phyloP scores from a whole-genome alignment of 1,284 basidiomycete genomes.

The Sutorius eximius region DNA sequence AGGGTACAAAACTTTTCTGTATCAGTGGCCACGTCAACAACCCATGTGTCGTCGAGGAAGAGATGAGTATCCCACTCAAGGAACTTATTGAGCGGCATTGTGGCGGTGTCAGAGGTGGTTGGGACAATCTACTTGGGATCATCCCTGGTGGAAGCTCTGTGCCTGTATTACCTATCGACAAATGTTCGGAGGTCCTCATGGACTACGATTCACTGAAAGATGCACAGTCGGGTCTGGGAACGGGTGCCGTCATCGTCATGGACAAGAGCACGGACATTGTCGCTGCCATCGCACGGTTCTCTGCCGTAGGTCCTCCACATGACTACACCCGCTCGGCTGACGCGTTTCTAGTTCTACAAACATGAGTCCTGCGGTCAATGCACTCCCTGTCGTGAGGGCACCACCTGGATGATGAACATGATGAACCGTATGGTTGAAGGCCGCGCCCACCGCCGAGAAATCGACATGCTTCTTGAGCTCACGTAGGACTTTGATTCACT shows the following conservation, averaged over 20 bases:
- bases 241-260: conserved; percentile 99
- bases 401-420: conserved; percentile 99
- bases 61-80: conserved; percentile 96
- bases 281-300: conserved; percentile 89
- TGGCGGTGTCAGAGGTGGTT: conserved; percentile 91
- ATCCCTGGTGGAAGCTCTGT: conserved; percentile 96
- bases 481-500: conserved; percentile 53
- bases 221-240: conserved; percentile 91
- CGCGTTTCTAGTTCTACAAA: conserved; percentile 77
- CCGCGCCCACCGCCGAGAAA: conserved; percentile 88
- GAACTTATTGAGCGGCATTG: conserved; percentile 97
- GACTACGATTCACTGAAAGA: conserved; percentile 98
- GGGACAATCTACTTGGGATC: conserved; percentile 95
- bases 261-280: conserved; percentile 96
- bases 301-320: conserved; percentile 53
- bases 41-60: conserved; percentile 97
- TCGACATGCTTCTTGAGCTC: conserved; percentile 94
- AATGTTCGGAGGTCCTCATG: conserved; percentile 89
- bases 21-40: conserved; percentile 96
- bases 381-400: conserved; percentile 95
- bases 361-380: conserved; percentile 99
- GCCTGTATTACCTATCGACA: conserved; percentile 85
- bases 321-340: neutral
- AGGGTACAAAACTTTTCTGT: conserved; percentile 95
- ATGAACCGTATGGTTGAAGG: conserved; percentile 93